phyloP scores from a whole-genome alignment of 23 red algal species.

The Gracilaria gracilis region DNA sequence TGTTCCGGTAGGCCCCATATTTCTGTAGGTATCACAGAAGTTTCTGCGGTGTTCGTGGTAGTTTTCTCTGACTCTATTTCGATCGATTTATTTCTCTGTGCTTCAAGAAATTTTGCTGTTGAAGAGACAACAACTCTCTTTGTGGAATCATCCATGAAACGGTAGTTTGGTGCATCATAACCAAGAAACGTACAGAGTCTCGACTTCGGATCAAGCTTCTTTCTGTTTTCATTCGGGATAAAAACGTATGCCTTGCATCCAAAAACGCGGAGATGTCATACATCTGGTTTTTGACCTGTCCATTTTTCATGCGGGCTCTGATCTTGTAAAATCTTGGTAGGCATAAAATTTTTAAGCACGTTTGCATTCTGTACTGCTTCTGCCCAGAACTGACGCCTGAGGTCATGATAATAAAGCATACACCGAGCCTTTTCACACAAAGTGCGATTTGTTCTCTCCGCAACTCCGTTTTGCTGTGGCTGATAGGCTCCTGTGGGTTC shows the following conservation, averaged over 20 bases:
- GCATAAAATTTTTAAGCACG: conserved; percentile 30
- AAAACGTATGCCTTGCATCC: conserved; percentile 14
- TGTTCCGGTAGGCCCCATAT: too few relatives aligned
- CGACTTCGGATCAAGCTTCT: conserved; percentile 18
- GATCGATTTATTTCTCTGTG: too few relatives aligned
- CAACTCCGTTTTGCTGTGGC: conserved; percentile 51
- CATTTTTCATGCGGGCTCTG: conserved; percentile 22
- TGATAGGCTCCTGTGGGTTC: conserved; percentile 35
- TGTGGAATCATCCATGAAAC: too few relatives aligned
- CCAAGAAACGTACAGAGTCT: conserved; percentile 16
- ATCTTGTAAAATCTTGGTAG: background rate
- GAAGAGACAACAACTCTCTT: too few relatives aligned
- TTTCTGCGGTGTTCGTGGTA: too few relatives aligned
- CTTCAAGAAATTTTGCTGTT: too few relatives aligned
- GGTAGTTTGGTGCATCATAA: background rate
- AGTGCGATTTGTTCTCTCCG: conserved; percentile 51
- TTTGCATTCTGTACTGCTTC: conserved; percentile 43
- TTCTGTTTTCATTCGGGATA: conserved; percentile 12
- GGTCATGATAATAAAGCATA: conserved; percentile 14
- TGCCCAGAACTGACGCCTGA: conserved; percentile 12
- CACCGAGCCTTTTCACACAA: conserved; percentile 50
- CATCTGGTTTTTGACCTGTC: background rate
- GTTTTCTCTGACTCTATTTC: too few relatives aligned
- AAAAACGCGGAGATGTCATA: conserved; percentile 10
- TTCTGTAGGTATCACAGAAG: too few relatives aligned